These are phyloP conservation scores for Ganoderma sinense DNA, from an alignment of 1,284 basidiomycete genomes.

Conservation along the genomic window DNA sequence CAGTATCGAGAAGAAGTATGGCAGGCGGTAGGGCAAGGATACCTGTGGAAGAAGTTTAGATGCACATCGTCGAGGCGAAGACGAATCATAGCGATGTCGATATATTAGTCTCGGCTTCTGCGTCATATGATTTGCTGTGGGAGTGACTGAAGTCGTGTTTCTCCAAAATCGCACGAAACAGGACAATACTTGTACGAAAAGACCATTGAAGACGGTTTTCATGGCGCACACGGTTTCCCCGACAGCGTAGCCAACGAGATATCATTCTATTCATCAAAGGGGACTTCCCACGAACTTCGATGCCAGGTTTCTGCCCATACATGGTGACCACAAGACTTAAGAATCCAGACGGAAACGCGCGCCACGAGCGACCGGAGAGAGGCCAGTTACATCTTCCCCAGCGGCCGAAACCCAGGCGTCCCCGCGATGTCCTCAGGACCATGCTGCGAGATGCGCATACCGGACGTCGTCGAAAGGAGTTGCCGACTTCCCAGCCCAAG, in stretches of 20 bases:
- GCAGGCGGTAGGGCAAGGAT: too few relatives aligned
- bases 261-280: neutral
- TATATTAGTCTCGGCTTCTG: too few relatives aligned
- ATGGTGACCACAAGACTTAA: neutral
- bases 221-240: neutral
- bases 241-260: neutral
- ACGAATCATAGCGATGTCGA: too few relatives aligned
- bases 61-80: too few relatives aligned
- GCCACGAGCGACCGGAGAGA: neutral
- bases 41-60: too few relatives aligned
- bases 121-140: too few relatives aligned
- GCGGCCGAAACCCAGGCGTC: neutral
- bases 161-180: too few relatives aligned
- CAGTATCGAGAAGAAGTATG: too few relatives aligned
- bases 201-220: neutral
- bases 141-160: too few relatives aligned
- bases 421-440: neutral
- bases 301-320: neutral
- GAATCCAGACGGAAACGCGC: neutral
- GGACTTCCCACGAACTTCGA: neutral
- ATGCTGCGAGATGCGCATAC: neutral
- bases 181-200: neutral
- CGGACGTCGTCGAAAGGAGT: neutral
- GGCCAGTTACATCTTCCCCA: neutral
- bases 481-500: neutral